Base-by-base conservation (phyloP, 208 protist species). In the Porcisia hertigi region DNA sequence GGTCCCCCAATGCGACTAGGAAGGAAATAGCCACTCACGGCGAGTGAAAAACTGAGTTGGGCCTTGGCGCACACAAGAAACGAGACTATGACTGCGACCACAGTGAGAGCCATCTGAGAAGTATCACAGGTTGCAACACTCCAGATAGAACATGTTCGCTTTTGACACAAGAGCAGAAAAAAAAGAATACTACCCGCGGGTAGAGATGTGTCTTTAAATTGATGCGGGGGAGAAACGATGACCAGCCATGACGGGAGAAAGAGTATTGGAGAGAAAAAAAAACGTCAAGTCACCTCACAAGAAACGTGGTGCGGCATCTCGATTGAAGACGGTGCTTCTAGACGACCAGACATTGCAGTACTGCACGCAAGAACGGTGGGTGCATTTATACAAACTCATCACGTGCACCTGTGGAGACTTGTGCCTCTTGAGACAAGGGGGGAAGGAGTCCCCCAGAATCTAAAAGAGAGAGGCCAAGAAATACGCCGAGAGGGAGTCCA, bases 51-150 rank as follows among this genome's bases (percentile, higher is more conserved):
- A 18, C 25, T 12, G 39, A 71, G 73, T n/a, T 57, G 77, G 52
- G 59, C 65, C 36, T 57, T 34, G 30, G 57, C 52, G 57, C 60
- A 65, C 34, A 74, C 43, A 55, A 82, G 34, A 6, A 53, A 41
- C 57, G 73, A 12, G 8, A 65, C 53, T 64, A 81, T 81, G 57
- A 69, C 41, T 2, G 58, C 65, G 1, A 81, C 3, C 30, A 69
- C 57, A 62, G 57, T 34, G 34, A 47, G 45, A 57, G 65, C 57
- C n/a, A 66, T 53, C 71, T 49, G 72, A 12, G 54, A 8, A 58
- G 18, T 23, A 43, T 45, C 39, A 36, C 72, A 34, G 0, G 34
- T 41, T 9, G 25, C 30, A 16, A 14, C 41, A 23, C 39, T 18
- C 16, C 59, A 30, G 69, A 80, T 75, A 43, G 4, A 43, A 57